Conservation (phyloP, 2,329 filamentous ascomycete genomes). For the Microsporum canis region DNA sequence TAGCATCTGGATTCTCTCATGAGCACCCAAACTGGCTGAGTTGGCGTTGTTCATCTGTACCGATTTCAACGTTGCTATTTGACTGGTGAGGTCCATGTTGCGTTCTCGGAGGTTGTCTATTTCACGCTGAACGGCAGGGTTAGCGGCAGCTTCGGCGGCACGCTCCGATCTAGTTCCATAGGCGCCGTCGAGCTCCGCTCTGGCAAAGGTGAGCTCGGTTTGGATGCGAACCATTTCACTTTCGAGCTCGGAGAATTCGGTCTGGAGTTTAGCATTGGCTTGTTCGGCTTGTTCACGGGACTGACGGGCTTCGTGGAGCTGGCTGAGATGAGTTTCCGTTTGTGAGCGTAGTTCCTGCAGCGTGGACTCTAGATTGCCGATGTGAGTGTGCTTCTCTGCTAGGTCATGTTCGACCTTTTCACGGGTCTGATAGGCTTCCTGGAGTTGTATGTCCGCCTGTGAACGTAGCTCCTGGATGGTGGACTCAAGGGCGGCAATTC, state of each 20-base stretch:
- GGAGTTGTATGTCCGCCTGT: conserved; percentile 21
- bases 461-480: conserved; percentile 20
- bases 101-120: conserved; percentile 44
- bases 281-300: conserved; percentile 26
- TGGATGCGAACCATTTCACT: conserved; percentile 54
- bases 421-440: not conserved
- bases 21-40: conserved; percentile 21
- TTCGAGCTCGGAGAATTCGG: conserved; percentile 46
- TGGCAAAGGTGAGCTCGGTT: conserved; percentile 77
- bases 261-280: conserved; percentile 33
- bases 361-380: conserved; percentile 14
- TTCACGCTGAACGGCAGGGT: conserved; percentile 48
- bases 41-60: conserved; percentile 20
- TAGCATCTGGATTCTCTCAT: conserved; percentile 43
- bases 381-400: conserved; percentile 10
- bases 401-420: not conserved
- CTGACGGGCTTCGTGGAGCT: conserved; percentile 21
- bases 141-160: conserved; percentile 52
- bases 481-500: conserved; percentile 15
- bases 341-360: conserved; percentile 23
- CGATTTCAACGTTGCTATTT: conserved; percentile 36
- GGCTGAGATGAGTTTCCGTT: conserved; percentile 18
- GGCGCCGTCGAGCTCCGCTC: conserved; percentile 84
- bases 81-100: conserved; percentile 37
- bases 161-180: conserved; percentile 67